Base-by-base conservation (phyloP, 352 stramenopile genomes). In the Phytophthora vignae region DNA sequence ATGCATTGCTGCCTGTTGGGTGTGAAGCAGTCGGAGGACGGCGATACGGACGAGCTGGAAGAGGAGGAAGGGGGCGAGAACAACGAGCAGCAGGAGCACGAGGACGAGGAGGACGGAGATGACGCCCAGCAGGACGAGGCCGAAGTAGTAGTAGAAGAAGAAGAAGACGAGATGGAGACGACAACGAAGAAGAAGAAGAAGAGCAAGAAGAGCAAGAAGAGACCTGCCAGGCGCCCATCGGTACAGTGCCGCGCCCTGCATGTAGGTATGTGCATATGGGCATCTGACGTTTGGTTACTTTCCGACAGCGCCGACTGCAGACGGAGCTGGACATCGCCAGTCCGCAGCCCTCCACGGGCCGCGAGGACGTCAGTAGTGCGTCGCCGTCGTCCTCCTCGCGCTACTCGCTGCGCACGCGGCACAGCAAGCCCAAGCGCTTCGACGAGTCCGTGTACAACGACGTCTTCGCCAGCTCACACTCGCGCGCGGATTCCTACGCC, bases 371-470 rank as follows among this genome's bases (percentile, higher is more conserved):
- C 19, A 62, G 60, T 50, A 71, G 64, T n/a, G 61, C 58, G n/a
- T 78, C 69, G 1, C 69, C 53, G 2, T 67, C 64, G 8, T 66
- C 69, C 0, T 48, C 61, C 19, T 71, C 63, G n/a, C 82, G 82
- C 19, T 91, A 91, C 40, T 71, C 82, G 31, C 79, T 94, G 19
- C 87, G 87, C 21, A 77, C 85, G 50, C 82, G 87, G 1, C 74
- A 77, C 9, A 42, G 74, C 4, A 91, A 90, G 49, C 79, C 86
- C n/a, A 72, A 81, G 25, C 83, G 77, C 15, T 92, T 92, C 67
- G 83, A 92, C 33, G 73, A 83, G 55, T 82, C 71, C 44, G 63
- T 92, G 11, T 94, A 92, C 71, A 84, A 94, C 62, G 83, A 92
- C 46, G 82, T 91, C 29, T 94, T 94, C 31, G 73, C 75, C 17